Conservation (phyloP, 306 rosid species). For the Cucurbita ficifolia region DNA sequence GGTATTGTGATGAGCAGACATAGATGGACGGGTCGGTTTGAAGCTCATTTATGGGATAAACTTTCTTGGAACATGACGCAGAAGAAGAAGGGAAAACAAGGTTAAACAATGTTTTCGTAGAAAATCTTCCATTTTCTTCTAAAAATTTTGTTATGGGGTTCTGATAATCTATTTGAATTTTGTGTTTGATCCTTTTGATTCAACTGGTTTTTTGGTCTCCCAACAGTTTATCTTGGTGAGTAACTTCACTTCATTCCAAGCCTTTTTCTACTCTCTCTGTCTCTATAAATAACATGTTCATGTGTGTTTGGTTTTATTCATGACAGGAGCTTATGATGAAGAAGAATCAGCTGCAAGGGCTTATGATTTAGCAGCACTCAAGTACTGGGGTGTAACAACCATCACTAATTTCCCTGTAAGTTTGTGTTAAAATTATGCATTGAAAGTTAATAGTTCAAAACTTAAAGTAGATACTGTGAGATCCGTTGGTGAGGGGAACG, state of each 20-base stretch:
- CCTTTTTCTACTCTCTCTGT: not conserved
- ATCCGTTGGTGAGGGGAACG: no score
- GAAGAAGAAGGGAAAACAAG: constrained; percentile 94
- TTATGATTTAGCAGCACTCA: constrained; percentile 83
- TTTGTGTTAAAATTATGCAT: no score
- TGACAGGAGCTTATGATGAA: constrained; percentile 77
- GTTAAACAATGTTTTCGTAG: not conserved
- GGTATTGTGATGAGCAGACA: constrained; percentile 26
- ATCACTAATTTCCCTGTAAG: constrained; percentile 74
- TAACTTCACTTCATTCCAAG: not conserved
- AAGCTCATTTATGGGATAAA: constrained; percentile 94
- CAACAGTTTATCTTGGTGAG: constrained; percentile 41
- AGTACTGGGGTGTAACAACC: constrained; percentile 78
- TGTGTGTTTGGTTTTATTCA: not conserved
- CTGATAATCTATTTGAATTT: not conserved
- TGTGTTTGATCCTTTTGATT: not conserved
- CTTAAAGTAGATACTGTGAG: not conserved
- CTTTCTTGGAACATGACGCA: constrained; percentile 86
- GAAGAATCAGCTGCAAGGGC: constrained; percentile 93
- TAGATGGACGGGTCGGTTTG: constrained; percentile 84
- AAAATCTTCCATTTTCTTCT: no score
- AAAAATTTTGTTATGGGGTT: not conserved
- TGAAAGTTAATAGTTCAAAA: no score
- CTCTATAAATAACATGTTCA: not conserved
- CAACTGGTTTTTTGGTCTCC: not conserved